Base-by-base conservation (phyloP, 352 stramenopile genomes). In the Phytophthora pluvialis region DNA sequence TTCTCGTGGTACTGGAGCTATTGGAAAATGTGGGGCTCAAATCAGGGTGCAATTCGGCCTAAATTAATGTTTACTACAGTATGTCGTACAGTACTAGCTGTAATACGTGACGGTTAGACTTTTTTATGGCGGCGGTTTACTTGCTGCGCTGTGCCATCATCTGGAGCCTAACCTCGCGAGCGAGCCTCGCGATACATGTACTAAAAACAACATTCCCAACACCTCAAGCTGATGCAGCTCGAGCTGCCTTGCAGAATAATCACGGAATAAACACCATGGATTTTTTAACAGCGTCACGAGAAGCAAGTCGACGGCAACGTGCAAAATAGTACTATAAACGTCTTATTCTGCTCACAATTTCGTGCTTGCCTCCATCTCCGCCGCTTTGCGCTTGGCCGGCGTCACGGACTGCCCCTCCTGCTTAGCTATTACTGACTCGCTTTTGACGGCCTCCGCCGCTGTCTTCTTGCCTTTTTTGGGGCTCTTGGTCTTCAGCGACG, bases 331-430 rank as follows among this genome's bases (percentile, higher is more conserved):
- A 38, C 36, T 69, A 56, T 48, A 65, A 56, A 53, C 35, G 49
- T 26, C 13, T 15, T 45, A 16, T 7, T 49, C 47, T 48, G 48
- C 47, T 73, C 51, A 61, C 49, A 65, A 46, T 36, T 59, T 77
- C 38, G 48, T 60, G 32, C 43, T 53, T 50, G 65, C 21, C 43
- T 74, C 49, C 65, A 86, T 85, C 38, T 88, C 82, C 8, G 71
- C 60, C 16, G 69, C 75, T 66, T 88, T 91, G 39, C 80, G 78
- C 65, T 89, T 89, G 33, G 51, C 43, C 13, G 74, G 80, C 9
- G 71, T 88, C 35, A 61, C 39, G 12, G 61, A 38, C 40, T 64
- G 39, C 42, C 57, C 63, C 25, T 66, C 44, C 46, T 54, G 48
- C 15, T 42, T 64, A 59, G 53, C 44, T 58, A 72, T 70, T 69